Conservation (phyloP, 2,329 filamentous ascomycete genomes). For the Coniella vitis region DNA sequence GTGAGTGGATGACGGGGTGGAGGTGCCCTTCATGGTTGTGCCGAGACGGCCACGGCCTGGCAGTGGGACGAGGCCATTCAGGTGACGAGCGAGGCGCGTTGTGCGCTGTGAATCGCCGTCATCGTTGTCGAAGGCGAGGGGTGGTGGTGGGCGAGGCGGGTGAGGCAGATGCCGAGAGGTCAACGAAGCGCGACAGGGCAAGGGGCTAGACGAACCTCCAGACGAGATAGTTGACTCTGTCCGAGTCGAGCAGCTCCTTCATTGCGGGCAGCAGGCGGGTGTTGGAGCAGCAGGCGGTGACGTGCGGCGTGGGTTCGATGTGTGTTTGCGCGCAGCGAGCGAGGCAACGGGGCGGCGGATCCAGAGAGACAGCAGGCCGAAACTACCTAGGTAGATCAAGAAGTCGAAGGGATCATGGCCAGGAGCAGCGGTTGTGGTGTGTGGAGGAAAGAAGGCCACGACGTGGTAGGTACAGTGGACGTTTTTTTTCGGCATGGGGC, state of each 20-base stretch:
- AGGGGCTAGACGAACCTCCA: constrained; percentile 53
- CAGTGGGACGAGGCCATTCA: background rate
- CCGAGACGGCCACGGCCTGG: constrained; percentile 1
- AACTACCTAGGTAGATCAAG: background rate
- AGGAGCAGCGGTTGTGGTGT: background rate
- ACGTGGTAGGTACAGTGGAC: constrained; percentile 12
- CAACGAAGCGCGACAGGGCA: constrained; percentile 15
- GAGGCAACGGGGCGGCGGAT: background rate
- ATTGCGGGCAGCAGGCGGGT: constrained; percentile 31
- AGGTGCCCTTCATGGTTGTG: background rate
- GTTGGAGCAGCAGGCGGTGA: constrained; percentile 16
- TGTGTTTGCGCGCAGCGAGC: background rate
- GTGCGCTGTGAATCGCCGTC: background rate
- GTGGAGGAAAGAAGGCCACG: background rate
- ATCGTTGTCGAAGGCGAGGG: background rate
- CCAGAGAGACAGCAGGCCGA: background rate
- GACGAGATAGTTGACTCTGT: constrained; percentile 64
- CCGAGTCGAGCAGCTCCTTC: constrained; percentile 59
- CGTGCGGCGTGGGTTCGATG: background rate
- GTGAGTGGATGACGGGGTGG: no score
- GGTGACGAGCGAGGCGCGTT: background rate
- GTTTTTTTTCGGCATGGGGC: constrained; percentile 14
- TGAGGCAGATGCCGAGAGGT: constrained; percentile 11
- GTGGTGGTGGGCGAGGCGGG: constrained; percentile 4
- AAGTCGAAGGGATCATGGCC: constrained; percentile 1